Percentiles rank a stretch among this genome's conserved stretches.
phyloP scores from a whole-genome alignment of 83 land plant genomes.

The Thuja plicata region DNA sequence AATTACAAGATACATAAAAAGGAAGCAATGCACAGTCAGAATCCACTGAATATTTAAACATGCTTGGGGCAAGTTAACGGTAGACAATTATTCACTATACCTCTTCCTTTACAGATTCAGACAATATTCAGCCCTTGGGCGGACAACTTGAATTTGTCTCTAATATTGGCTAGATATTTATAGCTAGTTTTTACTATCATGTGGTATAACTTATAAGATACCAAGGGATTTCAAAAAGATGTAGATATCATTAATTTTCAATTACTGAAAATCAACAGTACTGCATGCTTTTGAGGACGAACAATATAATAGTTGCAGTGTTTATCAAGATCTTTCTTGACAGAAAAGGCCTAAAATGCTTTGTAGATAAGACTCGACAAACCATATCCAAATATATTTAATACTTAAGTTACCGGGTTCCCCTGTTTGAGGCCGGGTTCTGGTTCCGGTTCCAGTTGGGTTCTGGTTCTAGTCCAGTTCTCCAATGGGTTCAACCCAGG shows the following conservation, averaged over 20 bases:
- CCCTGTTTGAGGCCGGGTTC: too few relatives aligned
- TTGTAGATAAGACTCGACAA: background rate
- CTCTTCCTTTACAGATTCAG: background rate
- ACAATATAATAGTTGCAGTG: background rate
- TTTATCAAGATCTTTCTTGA: background rate
- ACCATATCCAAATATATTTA: too few relatives aligned
- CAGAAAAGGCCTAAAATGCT: background rate
- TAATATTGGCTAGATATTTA: background rate
- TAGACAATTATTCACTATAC: background rate
- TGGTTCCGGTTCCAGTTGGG: too few relatives aligned
- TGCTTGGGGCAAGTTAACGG: background rate
- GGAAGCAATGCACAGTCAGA: background rate
- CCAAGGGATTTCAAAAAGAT: background rate
- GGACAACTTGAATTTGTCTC: background rate
- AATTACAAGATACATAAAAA: background rate
- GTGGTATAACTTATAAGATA: background rate
- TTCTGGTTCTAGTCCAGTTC: too few relatives aligned
- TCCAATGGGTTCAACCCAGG: too few relatives aligned
- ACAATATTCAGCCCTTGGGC: background rate
- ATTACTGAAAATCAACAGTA: background rate
- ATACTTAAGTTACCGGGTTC: too few relatives aligned
- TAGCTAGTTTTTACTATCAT: background rate
- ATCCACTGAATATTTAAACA: background rate
- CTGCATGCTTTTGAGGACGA: background rate
- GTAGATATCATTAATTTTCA: too few relatives aligned